Percentiles rank a stretch among this genome's conserved stretches.
Evolutionary conservation across 805 yeast genomes (phyloP).

Genomic region (Lipomyces japonicus): DNA sequence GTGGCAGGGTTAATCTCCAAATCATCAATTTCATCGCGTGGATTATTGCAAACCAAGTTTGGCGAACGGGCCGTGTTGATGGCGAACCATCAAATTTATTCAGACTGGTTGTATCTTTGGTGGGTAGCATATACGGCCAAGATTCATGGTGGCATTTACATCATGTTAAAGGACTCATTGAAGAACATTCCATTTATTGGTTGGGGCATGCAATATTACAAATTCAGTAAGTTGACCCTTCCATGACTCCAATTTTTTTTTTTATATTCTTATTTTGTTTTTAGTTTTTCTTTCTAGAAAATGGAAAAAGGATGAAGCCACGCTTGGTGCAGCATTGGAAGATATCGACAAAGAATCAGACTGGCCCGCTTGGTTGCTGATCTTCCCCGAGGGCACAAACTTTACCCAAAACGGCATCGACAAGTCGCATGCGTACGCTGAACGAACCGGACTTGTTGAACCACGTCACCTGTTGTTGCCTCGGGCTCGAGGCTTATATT

Average conservation of each 20-base stretch:
- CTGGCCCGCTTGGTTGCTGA: slow-evolving; percentile 61
- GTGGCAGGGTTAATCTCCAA: slow-evolving; percentile 31
- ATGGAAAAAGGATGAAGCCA: slow-evolving; percentile 73
- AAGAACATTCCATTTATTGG: slow-evolving; percentile 72
- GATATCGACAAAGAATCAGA: slow-evolving; percentile 47
- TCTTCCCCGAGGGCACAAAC: slow-evolving; percentile 96
- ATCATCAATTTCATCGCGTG: slow-evolving; percentile 19
- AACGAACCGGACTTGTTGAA: slow-evolving; percentile 42
- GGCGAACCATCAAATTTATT: slow-evolving; percentile 90
- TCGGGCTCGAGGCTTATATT: slow-evolving; percentile 72
- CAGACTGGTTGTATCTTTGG: slow-evolving; percentile 94
- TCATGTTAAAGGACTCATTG: slow-evolving; percentile 74
- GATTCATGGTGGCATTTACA: slow-evolving; percentile 62
- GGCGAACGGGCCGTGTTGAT: slow-evolving; percentile 59
- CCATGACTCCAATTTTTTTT: too few relatives aligned
- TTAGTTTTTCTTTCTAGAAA: slow-evolving; percentile 56
- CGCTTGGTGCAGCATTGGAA: slow-evolving; percentile 53
- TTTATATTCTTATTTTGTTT: too few relatives aligned
- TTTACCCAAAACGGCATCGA: slow-evolving; percentile 60
- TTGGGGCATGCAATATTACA: slow-evolving; percentile 74
- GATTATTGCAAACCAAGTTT: slow-evolving; percentile 36
- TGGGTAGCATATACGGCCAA: slow-evolving; percentile 68
- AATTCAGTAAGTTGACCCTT: slow-evolving; percentile 44
- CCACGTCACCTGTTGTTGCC: slow-evolving; percentile 73
- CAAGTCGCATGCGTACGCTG: slow-evolving; percentile 57